Base-by-base conservation (phyloP, 805 yeast species). In the Vanderwaltozyma verrucispora region DNA sequence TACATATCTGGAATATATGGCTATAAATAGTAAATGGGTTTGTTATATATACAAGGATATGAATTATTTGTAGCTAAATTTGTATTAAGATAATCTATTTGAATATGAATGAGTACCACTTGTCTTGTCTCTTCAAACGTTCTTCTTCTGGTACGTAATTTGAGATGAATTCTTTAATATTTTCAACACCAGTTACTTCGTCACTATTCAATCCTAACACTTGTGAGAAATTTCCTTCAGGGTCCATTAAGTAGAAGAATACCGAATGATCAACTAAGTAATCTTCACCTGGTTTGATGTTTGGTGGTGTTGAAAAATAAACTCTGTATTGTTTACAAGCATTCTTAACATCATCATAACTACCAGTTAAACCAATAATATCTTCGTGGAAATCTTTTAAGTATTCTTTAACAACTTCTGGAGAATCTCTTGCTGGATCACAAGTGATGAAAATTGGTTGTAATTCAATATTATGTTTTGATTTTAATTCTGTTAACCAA, bases 201-300 rank as follows among this genome's bases (percentile, higher is more conserved):
- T 79, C 84, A 48, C 79, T 84, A 53, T 89, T 89, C 60, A 95
- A 78, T 38, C 98, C 98, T 48, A 89, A 68, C 6, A 92, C 97
- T 58, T 89, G 96, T 34, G 89, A 82, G 54, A 86, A 92, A 54
- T 85, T 77, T 33, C 97, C 98, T 57, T 92, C 96, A n/a, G 95
- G 88, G 58, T 92, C 97, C 96, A 92, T 89, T 51, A 92, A 67
- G 55, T 92, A 92, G 64, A 89, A 89, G 74, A 92, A 92, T 41
- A 92, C 87, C 3, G 97, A 89, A 62, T 92, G 98, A 57, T 92
- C 98, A 24, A 92, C 98, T 43, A 92, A 69, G 56, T 92, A 92
- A 51, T 92, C 96, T 62, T 92, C 95, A 15, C 96, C 97, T 0
- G 95, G 92, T 57, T 87, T 85, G 33, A 92, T 80, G 54, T 86